Evolutionary conservation across 495 filamentous ascomycete species (phyloP).

Genomic region (Thozetella sp.): DNA sequence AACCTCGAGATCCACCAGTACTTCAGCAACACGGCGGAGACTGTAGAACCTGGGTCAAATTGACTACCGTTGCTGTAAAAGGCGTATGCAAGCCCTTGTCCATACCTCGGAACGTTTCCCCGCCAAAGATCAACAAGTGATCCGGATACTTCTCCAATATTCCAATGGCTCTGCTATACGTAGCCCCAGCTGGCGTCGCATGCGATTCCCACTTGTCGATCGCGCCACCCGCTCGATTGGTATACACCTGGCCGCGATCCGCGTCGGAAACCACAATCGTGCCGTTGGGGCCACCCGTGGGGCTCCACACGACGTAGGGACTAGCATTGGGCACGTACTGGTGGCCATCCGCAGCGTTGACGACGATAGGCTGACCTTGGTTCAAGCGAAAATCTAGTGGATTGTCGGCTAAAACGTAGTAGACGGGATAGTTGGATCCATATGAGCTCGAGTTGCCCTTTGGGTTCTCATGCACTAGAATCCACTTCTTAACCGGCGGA

Average conservation of each 20-base stretch:
- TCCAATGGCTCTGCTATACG: constrained; percentile 52
- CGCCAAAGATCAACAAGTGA: constrained; percentile 33
- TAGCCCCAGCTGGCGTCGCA: constrained; percentile 37
- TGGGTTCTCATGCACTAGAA: constrained; percentile 23
- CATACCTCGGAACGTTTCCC: constrained; percentile 17
- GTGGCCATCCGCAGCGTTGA: too few relatives aligned
- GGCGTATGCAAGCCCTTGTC: constrained; percentile 4
- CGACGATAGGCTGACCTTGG: constrained; percentile 40
- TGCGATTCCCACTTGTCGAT: constrained; percentile 55
- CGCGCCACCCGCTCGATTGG: constrained; percentile 60
- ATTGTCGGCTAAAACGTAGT: constrained; percentile 47
- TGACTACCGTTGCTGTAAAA: constrained; percentile 12
- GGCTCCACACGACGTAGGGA: constrained; percentile 57
- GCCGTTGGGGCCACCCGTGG: constrained; percentile 55
- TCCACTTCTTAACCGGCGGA: constrained; percentile 25
- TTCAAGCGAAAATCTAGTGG: constrained; percentile 54
- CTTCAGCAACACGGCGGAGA: too few relatives aligned
- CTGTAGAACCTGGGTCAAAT: constrained; percentile 7
- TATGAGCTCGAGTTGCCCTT: constrained; percentile 26
- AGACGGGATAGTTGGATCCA: constrained; percentile 46
- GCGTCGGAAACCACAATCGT: constrained; percentile 61
- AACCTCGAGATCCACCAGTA: too few relatives aligned
- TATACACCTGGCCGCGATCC: constrained; percentile 49
- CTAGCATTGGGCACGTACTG: constrained; percentile 53
- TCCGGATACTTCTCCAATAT: constrained; percentile 36